Evolutionary conservation across 106 monocot species (phyloP), one percentile per base, ranked within the genome.

Genomic region (Chionographis japonica): DNA sequence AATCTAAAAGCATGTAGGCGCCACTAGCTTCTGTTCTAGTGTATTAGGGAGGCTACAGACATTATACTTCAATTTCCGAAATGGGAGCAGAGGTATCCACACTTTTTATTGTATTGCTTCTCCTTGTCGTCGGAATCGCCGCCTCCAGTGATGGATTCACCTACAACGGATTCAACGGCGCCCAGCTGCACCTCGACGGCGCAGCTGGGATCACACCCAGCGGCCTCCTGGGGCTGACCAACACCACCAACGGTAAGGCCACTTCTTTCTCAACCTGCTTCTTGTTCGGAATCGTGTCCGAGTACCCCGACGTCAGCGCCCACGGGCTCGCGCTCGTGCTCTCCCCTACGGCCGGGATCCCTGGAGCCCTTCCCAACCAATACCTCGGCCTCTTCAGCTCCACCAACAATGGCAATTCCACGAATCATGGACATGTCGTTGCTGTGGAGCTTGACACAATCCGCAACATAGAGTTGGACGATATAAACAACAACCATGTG

Each of bases 81-180:
- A 27, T 27, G 27, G 27, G 27, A 27, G 27, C 27, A 27, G 27
- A 27, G 27, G 27, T 27, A 27, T 27, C 27, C 27, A 27, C 27
- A 27, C 27, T 27, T 27, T 27, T 27, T 27, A 27, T 27, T 27
- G 1, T 27, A 27, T 27, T 27, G 27, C 27, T 27, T 27, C 27
- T 27, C 27, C 27, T 27, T 27, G 27, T 27, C 27, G 27, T 27
- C 27, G 27, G 27, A 27, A 27, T 62, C 79, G 2, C 40, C 69
- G 4, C 12, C 12, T 14, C 74, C 63, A 39, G 43, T 58, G 19
- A 60, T 19, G 38, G 49, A 56, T 65, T 61, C 56, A 39, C 38
- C 65, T 65, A 65, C 37, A 46, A 46, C 40, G 63, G 16, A 62
- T 74, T 74, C 65, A 56, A 17, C 18, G 19, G 39, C 15, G 41